Conservation (phyloP, 345 rosid genomes). For the Eucalyptus lansdowneana region DNA sequence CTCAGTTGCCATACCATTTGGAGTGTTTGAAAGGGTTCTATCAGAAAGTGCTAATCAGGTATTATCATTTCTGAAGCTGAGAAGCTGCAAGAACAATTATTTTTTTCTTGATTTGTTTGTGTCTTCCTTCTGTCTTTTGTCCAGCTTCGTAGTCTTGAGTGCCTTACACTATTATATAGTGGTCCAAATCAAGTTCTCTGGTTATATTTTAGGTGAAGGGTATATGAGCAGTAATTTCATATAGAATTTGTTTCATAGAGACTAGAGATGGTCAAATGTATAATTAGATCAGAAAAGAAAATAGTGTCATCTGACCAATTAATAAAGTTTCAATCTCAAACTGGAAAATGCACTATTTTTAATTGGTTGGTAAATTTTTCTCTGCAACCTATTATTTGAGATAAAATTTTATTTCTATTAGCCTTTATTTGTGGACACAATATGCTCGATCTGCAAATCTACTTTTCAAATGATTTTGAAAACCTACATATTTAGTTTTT, state of each 20-base stretch:
- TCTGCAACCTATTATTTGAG: background rate
- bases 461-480: background rate
- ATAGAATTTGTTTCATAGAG: background rate
- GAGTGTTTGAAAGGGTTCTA: conserved; percentile 88
- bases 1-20: conserved; percentile 96
- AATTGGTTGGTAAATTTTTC: background rate
- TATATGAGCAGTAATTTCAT: background rate
- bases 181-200: background rate
- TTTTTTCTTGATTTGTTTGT: background rate
- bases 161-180: background rate
- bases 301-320: background rate
- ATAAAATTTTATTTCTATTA: background rate
- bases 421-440: background rate
- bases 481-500: background rate
- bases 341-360: background rate
- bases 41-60: conserved; percentile 67
- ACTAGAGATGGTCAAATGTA: background rate
- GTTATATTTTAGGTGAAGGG: background rate
- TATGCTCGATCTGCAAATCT: background rate
- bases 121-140: background rate
- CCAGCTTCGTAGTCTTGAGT: background rate
- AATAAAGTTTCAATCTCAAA: background rate
- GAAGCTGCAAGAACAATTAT: background rate
- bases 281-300: background rate
- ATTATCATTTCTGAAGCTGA: background rate